Evolutionary conservation across 768 basidiomycete genomes (phyloP), one percentile per base, ranked within the genome.

Genomic region (Agaricus blazei): DNA sequence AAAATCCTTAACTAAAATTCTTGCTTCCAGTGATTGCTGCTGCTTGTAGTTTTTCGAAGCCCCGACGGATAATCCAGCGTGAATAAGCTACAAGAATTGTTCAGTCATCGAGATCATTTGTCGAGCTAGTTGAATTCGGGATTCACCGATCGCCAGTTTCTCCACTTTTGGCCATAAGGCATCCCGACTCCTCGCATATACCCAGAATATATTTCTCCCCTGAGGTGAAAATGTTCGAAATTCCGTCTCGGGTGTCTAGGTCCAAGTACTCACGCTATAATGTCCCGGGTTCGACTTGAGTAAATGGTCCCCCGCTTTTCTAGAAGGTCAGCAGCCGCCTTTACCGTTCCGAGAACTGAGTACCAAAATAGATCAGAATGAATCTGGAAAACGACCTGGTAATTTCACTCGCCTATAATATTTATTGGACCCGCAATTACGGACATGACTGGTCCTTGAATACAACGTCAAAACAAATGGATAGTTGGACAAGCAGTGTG

Each of bases 221-320:
- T 52, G 12, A 19, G 34, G 6, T 14, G 9, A 9, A 34, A 34
- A 9, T 4, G 1, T 23, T n/a, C 45, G 27, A 45, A n/a, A 12
- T 9, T 26, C 2, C 3, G 31, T 6, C 44, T 14, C 12, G 9
- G 15, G 3, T 23, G 1, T 3, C 3, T 36, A 7, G 3, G 3
- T 26, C 34, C 5, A 14, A 3, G 11, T 5, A 24, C 43, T 19
- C 23, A 45, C 51, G 66, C 69, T 31, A 70, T 59, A 19, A 70
- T 69, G 24, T 58, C 64, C 7, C 69, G 59, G 0, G 69, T 67
- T 8, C 70, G 63, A 37, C 68, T 67, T 0, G 70, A 71, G 51
- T 68, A 71, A 9, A 70, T 66, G 11, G 62, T 58, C 4, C 67
- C 64, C 45, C 63, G 59, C 58, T 67, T 72, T 12, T 70, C 69